phyloP scores from a whole-genome alignment of 2,329 filamentous ascomycete genomes.

The Aspergillus awamori region DNA sequence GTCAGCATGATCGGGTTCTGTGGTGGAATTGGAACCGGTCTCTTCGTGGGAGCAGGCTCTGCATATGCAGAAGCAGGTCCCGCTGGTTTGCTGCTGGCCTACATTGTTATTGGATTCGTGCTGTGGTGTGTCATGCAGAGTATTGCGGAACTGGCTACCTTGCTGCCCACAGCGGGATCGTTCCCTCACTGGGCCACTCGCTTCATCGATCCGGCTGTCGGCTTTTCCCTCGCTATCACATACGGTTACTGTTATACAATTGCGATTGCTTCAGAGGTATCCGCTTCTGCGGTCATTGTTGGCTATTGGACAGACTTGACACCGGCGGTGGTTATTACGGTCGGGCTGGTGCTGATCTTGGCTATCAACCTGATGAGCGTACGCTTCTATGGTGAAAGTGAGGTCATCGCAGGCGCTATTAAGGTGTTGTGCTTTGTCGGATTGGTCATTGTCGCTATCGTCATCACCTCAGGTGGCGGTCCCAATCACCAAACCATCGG shows the following conservation, averaged over 20 bases:
- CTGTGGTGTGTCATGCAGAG: slow-evolving; percentile 88
- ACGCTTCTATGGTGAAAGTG: slow-evolving; percentile 37
- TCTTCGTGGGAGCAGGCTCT: slow-evolving; percentile 80
- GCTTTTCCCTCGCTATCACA: slow-evolving; percentile 75
- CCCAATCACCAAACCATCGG: slow-evolving; percentile 36
- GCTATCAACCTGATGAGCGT: slow-evolving; percentile 37
- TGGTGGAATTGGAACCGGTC: slow-evolving; percentile 64
- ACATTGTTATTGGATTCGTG: slow-evolving; percentile 68
- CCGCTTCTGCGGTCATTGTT: slow-evolving; percentile 82
- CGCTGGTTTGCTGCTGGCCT: slow-evolving; percentile 70
- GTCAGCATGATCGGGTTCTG: slow-evolving; percentile 39
- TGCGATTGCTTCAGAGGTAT: slow-evolving; percentile 76
- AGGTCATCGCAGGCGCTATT: slow-evolving; percentile 35
- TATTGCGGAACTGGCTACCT: slow-evolving; percentile 82
- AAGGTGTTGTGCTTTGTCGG: slow-evolving; percentile 38
- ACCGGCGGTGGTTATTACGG: slow-evolving; percentile 70
- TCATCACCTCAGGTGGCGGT: slow-evolving; percentile 38
- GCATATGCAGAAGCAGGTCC: slow-evolving; percentile 73
- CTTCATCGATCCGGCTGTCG: slow-evolving; percentile 88
- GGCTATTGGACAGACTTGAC: slow-evolving; percentile 72
- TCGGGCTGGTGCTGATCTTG: slow-evolving; percentile 35
- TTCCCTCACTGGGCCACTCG: slow-evolving; percentile 89
- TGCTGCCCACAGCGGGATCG: slow-evolving; percentile 88
- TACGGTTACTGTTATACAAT: slow-evolving; percentile 85
- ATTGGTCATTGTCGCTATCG: slow-evolving; percentile 34